Evolutionary conservation across 2,329 filamentous ascomycete genomes (phyloP).

Genomic region (Thermoascus crustaceus): DNA sequence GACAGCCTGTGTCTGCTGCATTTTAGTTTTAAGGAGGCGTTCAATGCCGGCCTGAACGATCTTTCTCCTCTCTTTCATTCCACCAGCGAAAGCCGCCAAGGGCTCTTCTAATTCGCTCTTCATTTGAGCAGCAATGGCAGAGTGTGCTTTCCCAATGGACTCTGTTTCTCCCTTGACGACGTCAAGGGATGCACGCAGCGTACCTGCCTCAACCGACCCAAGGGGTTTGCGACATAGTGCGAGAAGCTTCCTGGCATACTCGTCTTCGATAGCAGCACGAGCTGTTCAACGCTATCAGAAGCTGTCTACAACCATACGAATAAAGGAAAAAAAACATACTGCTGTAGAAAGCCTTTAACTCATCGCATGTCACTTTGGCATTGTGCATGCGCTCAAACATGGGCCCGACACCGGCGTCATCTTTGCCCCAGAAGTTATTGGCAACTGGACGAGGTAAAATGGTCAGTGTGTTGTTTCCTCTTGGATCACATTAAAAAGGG

Average conservation of each 20-base stretch:
- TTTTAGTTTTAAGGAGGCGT: constrained; percentile 86
- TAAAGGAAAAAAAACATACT: constrained; percentile 42
- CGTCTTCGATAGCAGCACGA: constrained; percentile 89
- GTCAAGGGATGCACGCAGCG: constrained; percentile 75
- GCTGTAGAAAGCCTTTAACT: constrained; percentile 83
- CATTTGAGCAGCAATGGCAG: constrained; percentile 86
- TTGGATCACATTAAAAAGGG: neutral
- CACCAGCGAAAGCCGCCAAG: constrained; percentile 79
- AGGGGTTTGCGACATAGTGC: constrained; percentile 80
- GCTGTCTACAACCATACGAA: neutral
- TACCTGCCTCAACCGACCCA: constrained; percentile 79
- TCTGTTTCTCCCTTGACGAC: constrained; percentile 83
- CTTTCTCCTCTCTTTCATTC: constrained; percentile 93
- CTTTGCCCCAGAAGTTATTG: constrained; percentile 99
- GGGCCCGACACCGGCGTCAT: constrained; percentile 88
- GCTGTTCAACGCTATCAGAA: constrained; percentile 41
- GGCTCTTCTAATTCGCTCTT: constrained; percentile 93
- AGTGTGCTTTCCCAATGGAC: constrained; percentile 87
- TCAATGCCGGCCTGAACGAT: constrained; percentile 92
- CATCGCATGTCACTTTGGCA: constrained; percentile 90
- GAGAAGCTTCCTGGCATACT: constrained; percentile 84
- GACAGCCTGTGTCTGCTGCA: constrained; percentile 79
- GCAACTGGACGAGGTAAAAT: constrained; percentile 63
- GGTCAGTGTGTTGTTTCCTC: constrained; percentile 9
- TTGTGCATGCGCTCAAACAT: constrained; percentile 90